Percentiles rank a stretch among this genome's conserved stretches.
Conservation (phyloP, 208 protist species). For the Leishmania martiniquensis region DNA sequence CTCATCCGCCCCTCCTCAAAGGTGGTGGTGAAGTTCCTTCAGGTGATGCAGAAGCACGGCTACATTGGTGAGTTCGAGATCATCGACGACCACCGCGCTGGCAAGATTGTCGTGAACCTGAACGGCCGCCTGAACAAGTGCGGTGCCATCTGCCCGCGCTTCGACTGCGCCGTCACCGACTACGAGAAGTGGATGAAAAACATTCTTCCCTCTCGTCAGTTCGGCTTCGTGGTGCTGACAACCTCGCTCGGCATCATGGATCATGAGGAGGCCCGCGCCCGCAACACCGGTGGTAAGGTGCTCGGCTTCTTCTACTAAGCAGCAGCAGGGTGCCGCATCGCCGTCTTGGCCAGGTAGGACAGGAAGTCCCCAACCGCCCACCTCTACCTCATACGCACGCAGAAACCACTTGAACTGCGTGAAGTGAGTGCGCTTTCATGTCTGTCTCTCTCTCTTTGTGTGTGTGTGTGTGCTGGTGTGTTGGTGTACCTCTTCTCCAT, state of each 20-base stretch:
- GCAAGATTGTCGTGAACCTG: slow-evolving; percentile 99
- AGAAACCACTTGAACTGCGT: neutral
- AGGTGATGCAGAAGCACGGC: slow-evolving; percentile 99
- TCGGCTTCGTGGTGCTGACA: slow-evolving; percentile 99
- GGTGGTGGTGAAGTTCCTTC: slow-evolving; percentile 99
- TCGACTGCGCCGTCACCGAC: slow-evolving; percentile 95
- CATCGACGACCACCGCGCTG: slow-evolving; percentile 99
- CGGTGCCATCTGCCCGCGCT: slow-evolving; percentile 99
- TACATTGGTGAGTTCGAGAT: slow-evolving; percentile 99
- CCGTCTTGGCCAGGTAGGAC: neutral
- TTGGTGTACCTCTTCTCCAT: too few relatives aligned
- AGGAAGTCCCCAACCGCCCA: neutral
- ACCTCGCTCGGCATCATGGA: slow-evolving; percentile 99
- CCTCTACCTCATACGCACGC: neutral
- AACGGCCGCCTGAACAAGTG: slow-evolving; percentile 99
- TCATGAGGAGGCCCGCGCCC: slow-evolving; percentile 99
- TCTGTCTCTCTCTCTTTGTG: neutral
- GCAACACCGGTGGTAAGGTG: slow-evolving; percentile 99
- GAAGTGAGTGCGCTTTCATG: neutral
- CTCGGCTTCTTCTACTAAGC: slow-evolving; percentile 99
- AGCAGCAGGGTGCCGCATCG: neutral
- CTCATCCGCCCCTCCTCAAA: slow-evolving; percentile 99
- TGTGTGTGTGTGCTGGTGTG: neutral
- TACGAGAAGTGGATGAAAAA: slow-evolving; percentile 99
- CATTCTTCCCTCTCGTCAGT: slow-evolving; percentile 99